phyloP scores from a whole-genome alignment of 2,329 filamentous ascomycete species.

The Botrytis paeoniae region DNA sequence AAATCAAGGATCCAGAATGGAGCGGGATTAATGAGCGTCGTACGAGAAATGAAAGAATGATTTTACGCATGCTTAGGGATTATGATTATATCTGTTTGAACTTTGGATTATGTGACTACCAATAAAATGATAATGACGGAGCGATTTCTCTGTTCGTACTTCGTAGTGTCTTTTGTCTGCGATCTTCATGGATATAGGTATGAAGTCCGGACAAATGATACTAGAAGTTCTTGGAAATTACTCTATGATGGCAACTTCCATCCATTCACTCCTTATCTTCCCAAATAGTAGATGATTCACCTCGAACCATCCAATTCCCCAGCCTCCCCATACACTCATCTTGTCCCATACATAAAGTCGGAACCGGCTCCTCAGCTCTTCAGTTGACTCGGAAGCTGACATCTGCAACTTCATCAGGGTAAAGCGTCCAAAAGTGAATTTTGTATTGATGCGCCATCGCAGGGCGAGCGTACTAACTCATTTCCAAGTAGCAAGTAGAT shows the following conservation, averaged over 20 bases:
- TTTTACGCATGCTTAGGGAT: not conserved
- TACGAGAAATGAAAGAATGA: not conserved
- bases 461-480: not conserved
- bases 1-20: no score
- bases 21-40: no score
- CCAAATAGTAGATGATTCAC: not conserved
- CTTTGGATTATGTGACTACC: not conserved
- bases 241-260: not conserved
- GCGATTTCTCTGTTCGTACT: not conserved
- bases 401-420: no score
- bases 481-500: slow-evolving; percentile 8
- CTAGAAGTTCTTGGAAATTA: not conserved
- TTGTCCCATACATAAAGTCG: not conserved
- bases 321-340: not conserved
- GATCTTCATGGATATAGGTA: no score
- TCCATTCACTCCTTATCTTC: not conserved
- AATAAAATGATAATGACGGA: not conserved
- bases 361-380: no score
- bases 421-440: no score
- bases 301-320: no score
- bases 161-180: no score
- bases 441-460: not conserved
- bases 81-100: not conserved
- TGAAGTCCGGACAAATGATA: not conserved
- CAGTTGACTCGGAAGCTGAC: not conserved